A percentile compares a stretch with the other conserved stretches of the same genome.
These are phyloP conservation scores for Graphilbum ipis-grandicollis DNA, from an alignment of 2,329 filamentous ascomycete species.

Conservation along the genomic window DNA sequence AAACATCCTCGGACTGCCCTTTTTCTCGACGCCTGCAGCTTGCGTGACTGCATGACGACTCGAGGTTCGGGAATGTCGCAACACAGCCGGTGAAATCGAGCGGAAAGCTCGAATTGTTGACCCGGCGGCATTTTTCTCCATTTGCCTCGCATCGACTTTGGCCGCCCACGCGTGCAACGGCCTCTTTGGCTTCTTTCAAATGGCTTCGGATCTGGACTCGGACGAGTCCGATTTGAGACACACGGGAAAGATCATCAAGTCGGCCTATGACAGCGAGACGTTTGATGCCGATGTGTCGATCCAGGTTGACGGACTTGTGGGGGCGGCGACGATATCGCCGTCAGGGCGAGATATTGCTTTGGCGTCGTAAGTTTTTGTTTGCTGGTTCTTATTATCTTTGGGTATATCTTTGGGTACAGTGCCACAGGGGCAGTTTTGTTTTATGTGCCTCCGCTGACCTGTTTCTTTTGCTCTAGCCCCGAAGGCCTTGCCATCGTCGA, in stretches of 20 bases:
- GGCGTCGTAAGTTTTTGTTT: slow-evolving; percentile 43
- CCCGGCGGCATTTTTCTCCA: too few relatives aligned
- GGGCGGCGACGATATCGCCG: slow-evolving; percentile 84
- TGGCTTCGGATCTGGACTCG: slow-evolving; percentile 21
- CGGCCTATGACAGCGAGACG: slow-evolving; percentile 69
- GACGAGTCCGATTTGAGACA: slow-evolving; percentile 25
- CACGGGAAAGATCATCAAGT: slow-evolving; percentile 42
- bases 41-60: too few relatives aligned
- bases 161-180: too few relatives aligned
- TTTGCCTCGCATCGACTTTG: too few relatives aligned
- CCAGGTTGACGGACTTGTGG: slow-evolving; percentile 63
- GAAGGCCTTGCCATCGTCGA: slow-evolving; percentile 85
- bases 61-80: too few relatives aligned
- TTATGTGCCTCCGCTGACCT: not conserved
- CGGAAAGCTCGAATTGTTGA: too few relatives aligned
- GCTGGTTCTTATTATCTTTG: not conserved
- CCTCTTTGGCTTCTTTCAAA: too few relatives aligned
- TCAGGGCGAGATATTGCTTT: slow-evolving; percentile 80
- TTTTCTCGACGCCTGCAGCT: too few relatives aligned
- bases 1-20: too few relatives aligned
- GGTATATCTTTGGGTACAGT: not conserved
- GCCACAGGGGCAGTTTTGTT: too few relatives aligned
- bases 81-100: too few relatives aligned
- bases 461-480: slow-evolving; percentile 29
- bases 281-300: slow-evolving; percentile 77